Evolutionary conservation across 75 land plant genomes (phyloP).

Genomic region (Cryptomeria japonica): DNA sequence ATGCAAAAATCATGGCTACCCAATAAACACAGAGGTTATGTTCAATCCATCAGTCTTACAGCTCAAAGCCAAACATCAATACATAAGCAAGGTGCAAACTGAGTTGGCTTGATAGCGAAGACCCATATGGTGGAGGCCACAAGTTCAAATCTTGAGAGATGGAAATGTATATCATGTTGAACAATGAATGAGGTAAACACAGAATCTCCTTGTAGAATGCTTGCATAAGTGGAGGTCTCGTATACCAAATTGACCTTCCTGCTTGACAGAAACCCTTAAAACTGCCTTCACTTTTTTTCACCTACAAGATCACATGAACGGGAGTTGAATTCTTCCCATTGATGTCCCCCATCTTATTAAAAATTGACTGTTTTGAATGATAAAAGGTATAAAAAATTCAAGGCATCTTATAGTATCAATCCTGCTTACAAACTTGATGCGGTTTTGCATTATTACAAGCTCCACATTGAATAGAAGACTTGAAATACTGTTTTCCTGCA

Average conservation of each 20-base stretch:
- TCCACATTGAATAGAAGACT: not conserved
- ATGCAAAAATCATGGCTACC: not conserved
- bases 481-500: not conserved
- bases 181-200: too few relatives aligned
- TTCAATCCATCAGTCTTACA: not conserved
- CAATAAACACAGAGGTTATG: not conserved
- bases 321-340: not conserved
- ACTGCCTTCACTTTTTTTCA: not conserved
- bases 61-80: not conserved
- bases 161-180: too few relatives aligned
- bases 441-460: not conserved
- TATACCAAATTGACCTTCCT: too few relatives aligned
- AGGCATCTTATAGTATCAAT: not conserved
- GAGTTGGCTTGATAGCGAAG: too few relatives aligned
- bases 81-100: not conserved
- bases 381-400: too few relatives aligned
- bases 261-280: too few relatives aligned
- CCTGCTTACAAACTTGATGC: not conserved
- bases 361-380: not conserved
- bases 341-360: not conserved
- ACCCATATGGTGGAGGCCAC: too few relatives aligned
- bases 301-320: not conserved
- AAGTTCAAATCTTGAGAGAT: too few relatives aligned
- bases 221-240: too few relatives aligned
- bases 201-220: too few relatives aligned